Evolutionary conservation across 2,329 filamentous ascomycete species (phyloP), one percentile per base, ranked within the genome.

Genomic region (Leptographium flavum): DNA sequence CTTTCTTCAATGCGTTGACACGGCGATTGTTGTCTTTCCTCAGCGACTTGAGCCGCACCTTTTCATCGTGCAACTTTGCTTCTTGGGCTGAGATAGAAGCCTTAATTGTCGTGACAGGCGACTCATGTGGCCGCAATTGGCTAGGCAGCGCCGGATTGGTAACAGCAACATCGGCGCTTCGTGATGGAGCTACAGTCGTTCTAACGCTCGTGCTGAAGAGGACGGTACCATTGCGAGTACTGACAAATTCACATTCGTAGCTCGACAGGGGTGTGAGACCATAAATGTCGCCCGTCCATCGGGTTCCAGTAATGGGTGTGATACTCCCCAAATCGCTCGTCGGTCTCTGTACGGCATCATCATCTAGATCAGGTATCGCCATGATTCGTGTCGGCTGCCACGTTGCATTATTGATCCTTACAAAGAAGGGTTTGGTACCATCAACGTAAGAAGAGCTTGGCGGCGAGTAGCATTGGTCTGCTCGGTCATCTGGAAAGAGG

Each of bases 331-430:
- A 32, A 5, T 28, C 28, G 27, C 11, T 11, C 1, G 10, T 31
- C 15, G 3, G 39, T 1, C 27, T 54, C 52, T 14, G 17, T 28
- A 13, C 35, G 5, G 23, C 43, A 5, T 54, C 52, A 21, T 46
- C 39, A 2, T 53, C 51, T 5, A 51, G 51, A 3, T 45, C 39
- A 6, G 25, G 57, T 46, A 73, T 63, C 27, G 70, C 65, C 47
- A 73, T 72, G 56, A 88, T 87, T 53, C 81, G 73, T 11, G 81
- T 84, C 2, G 83, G 83, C 56, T 83, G 83, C 84, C 84, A 90
- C 49, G 79, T 73, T 10, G 83, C 82, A 42, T 85, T 80, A 60
- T 90, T 88, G 52, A 90, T 75, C 51, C 79, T 73, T 45, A 88
- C 81, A 58, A 79, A 87, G 57, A 88, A 87, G 5, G 83, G 84